Base-by-base conservation (phyloP, 192 early-diverging fungal genomes). In the Obelidium mucronatum region DNA sequence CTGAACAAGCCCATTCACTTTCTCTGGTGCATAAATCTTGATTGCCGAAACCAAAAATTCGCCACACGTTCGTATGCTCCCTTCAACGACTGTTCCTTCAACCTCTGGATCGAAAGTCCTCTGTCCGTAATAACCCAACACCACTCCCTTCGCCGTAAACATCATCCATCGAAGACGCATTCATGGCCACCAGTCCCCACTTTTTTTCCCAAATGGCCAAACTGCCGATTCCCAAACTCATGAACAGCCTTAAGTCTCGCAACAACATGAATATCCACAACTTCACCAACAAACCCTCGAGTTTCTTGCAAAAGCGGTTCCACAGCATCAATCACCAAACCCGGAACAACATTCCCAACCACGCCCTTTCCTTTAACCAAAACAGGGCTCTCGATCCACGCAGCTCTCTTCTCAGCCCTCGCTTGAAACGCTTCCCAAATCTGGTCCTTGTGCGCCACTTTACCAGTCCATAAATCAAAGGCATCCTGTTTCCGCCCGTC, bases 401-500 rank as follows among this genome's bases (percentile, higher is more conserved):
- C 61, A 13, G 80, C 84, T 6, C 56, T 77, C 36, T 67, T 76
- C 2, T 69, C 55, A 26, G 80, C 84, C 54, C 84, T 78, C 8
- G 75, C 81, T 34, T 63, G 75, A 19, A 78, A 69, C 2, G 22
- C 24, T 24, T 42, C 31, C 60, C 60, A 60, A n/a, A 73, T 65
- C 5, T 54, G 17, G 15, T 63, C 69, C 34, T 17, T 6, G 8
- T 33, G 4, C 5, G 36, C 48, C 1, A 65, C 51, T 61, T 84
- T 83, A n/a, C 87, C 85, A 39, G 85, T 82, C 78, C 74, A 83
- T 1, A 87, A 39, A 60, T 89, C 87, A 55, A 82, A 89, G 1
- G 77, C 81, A 63, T 89, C 87, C 42, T 86, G 84, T 53, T 78
- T 72, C 31, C 74, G 65, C n/a, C 84, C 87, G 67, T 89, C 82